A percentile compares a stretch with the other conserved stretches of the same genome.
phyloP scores from a whole-genome alignment of 2,329 filamentous ascomycete genomes.

The Chalara sp. region DNA sequence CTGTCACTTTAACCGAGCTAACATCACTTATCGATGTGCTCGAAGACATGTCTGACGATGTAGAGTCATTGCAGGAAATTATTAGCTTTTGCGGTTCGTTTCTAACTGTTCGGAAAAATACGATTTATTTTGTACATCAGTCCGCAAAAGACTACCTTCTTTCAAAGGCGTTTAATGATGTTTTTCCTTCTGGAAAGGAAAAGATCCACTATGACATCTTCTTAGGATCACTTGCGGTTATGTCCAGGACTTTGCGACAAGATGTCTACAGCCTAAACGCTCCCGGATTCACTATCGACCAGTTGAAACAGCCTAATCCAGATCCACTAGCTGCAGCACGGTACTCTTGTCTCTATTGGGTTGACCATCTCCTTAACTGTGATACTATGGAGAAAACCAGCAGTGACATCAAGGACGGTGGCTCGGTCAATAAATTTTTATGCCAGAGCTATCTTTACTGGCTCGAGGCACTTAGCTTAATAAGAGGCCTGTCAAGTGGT shows the following conservation, averaged over 20 bases:
- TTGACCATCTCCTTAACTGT: no score
- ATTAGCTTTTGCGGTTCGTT: constrained; percentile 5
- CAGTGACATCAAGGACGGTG: not conserved
- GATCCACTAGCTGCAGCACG: no score
- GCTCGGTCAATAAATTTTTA: not conserved
- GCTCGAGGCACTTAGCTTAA: no score
- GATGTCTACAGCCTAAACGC: constrained; percentile 29
- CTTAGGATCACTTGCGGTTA: constrained; percentile 26
- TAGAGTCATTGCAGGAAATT: not conserved
- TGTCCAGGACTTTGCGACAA: constrained; percentile 24
- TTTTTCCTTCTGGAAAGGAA: constrained; percentile 24
- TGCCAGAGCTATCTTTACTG: not conserved
- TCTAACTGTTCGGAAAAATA: constrained; percentile 2
- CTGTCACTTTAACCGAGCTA: no score
- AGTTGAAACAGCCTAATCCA: constrained; percentile 12
- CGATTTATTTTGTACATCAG: constrained; percentile 3
- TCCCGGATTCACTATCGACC: constrained; percentile 16
- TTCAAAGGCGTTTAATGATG: constrained; percentile 8
- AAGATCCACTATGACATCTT: constrained; percentile 27
- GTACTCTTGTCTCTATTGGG: no score
- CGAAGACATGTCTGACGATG: not conserved
- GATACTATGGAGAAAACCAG: not conserved
- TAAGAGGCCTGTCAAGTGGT: not conserved
- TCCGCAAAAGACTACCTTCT: constrained; percentile 5
- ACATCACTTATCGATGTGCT: no score